Evolutionary conservation across 192 early-diverging fungal genomes (phyloP), one percentile per base, ranked within the genome.

Genomic region (Phlyctochytrium bullatum): DNA sequence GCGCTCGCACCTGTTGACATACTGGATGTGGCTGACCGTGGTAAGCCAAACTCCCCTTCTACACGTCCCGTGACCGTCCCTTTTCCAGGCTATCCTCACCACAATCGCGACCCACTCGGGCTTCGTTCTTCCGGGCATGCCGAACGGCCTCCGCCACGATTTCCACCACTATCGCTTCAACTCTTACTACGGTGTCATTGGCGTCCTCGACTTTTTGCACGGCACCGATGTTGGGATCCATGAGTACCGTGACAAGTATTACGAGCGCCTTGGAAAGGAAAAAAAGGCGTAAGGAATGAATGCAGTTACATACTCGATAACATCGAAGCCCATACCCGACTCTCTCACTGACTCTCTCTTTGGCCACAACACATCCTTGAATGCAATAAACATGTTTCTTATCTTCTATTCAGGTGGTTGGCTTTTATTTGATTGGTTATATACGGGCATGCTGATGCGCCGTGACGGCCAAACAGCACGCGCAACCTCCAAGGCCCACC

Each of bases 151-250:
- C 4, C 23, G 12, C 1, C 69, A 71, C 30, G 69, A 71, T 31
- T 71, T 54, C 31, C 69, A 71, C 53, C 69, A 71, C 54, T 31
- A 52, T 12, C 36, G 62, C 17, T 71, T 71, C 56, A 71, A 71
- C 80, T 83, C 14, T 32, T 47, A 30, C 34, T 71, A 57, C 31
- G 69, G 69, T 32, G 36, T 40, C 1, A 23, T 63, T 6, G 62
- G 52, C 20, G 12, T 56, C 20, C 36, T 64, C 52, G 69, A 71
- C 52, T 71, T 52, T 52, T 28, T 71, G 0, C 34, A 52, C 29
- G 69, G 69, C 25, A 71, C 69, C 14, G 54, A 57, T 20, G 16
- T 10, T 0, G 30, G 29, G 27, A 60, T 54, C 1, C 23, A 14
- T 20, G 54, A 27, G 52, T 56, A 59, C 17, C 20, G 28, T 25